Evolutionary conservation across 139 green algal genomes (phyloP), one percentile per base, ranked within the genome.

Genomic region (Parachlorella kessleri): DNA sequence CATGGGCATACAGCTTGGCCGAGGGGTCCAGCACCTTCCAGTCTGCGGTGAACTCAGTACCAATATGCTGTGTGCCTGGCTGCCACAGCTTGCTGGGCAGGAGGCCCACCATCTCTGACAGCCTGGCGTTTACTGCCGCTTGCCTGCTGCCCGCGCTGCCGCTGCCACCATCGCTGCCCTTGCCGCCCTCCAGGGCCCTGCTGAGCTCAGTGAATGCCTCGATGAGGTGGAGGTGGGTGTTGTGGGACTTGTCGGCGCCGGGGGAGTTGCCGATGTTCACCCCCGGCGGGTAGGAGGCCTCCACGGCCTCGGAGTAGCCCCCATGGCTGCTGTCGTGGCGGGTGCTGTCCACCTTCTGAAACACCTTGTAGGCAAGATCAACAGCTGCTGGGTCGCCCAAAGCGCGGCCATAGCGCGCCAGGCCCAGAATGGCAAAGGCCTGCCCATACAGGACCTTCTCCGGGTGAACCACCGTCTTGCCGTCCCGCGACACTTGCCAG

Each of bases 21-120:
- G 59, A 33, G 24, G 23, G 59, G 59, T 67, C 59, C 59, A 67
- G 59, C 59, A 3, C n/a, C 7, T 28, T 67, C 24, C 59, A 67
- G 59, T 37, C 59, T 37, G 59, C 59, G 14, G 10, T 33, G 26
- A 67, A 67, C 2, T 67, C 2, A 30, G 59, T 37, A 28, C 59
- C 59, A 28, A 67, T 28, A 30, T 67, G 59, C n/a, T 30, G n/a
- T 33, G n/a, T 30, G 3, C 2, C 59, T 32, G 59, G n/a, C 59
- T 38, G 3, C 59, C 59, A 67, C 59, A 67, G 7, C 59, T 67
- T 67, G 59, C n/a, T 38, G 10, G 23, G 59, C 18, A 35, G n/a
- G n/a, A 67, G 59, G 24, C 59, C n/a, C 59, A 67, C 59, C 59
- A 67, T 28, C 59, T 67, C 59, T 67, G 59, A n/a, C n/a, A n/a